A percentile compares a stretch with the other conserved stretches of the same genome.
Evolutionary conservation across 257 asterid genomes (phyloP).

Genomic region (Leptodermis oblonga): DNA sequence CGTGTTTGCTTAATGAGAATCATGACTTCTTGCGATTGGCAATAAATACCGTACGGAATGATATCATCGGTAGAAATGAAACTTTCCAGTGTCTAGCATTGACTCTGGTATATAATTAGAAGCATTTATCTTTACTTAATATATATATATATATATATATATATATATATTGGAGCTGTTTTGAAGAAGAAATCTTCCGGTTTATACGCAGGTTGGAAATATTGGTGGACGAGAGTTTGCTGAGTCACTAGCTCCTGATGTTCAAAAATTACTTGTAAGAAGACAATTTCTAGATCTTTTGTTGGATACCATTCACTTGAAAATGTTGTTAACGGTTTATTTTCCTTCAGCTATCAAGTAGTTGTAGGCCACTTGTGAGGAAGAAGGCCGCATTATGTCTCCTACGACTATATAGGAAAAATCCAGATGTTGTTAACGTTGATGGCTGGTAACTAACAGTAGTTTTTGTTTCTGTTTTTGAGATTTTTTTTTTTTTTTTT

Average conservation of each 20-base stretch:
- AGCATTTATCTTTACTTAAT: slow-evolving; percentile 9
- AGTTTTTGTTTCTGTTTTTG: neutral
- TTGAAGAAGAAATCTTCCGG: slow-evolving; percentile 1
- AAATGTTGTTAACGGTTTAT: slow-evolving; percentile 24
- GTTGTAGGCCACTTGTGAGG: slow-evolving; percentile 97
- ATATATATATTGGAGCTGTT: neutral
- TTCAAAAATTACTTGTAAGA: slow-evolving; percentile 96
- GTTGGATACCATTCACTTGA: slow-evolving; percentile 16
- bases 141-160: too few species aligned
- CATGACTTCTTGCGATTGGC: slow-evolving; percentile 96
- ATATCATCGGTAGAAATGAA: slow-evolving; percentile 96
- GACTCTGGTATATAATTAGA: slow-evolving; percentile 75
- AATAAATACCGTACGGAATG: slow-evolving; percentile 94
- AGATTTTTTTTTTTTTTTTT: neutral
- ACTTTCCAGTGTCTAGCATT: slow-evolving; percentile 99
- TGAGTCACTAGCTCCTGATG: slow-evolving; percentile 99
- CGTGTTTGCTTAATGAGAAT: slow-evolving; percentile 94
- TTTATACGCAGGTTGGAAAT: slow-evolving; percentile 77
- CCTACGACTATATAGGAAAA: slow-evolving; percentile 88
- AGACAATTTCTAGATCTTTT: slow-evolving; percentile 23
- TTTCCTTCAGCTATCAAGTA: slow-evolving; percentile 75
- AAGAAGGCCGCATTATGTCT: slow-evolving; percentile 98
- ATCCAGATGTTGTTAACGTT: slow-evolving; percentile 94
- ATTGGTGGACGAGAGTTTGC: slow-evolving; percentile 99
- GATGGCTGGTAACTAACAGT: slow-evolving; percentile 78